Conservation (phyloP, 1,284 basidiomycete genomes). For the Sanguinoderma infundibulare region DNA sequence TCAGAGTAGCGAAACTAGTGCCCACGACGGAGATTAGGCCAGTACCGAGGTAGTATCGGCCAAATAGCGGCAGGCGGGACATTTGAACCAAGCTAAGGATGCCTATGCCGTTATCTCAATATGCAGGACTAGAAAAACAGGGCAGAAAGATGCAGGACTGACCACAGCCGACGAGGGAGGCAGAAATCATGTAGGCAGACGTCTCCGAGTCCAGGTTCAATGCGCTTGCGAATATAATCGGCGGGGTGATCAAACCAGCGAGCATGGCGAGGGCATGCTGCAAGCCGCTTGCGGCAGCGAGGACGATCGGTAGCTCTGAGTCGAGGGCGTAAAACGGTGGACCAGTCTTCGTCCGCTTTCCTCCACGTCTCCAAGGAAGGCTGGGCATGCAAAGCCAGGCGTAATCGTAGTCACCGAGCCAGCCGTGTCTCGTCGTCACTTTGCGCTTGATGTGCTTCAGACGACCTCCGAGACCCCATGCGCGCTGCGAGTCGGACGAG, state of each 20-base stretch:
- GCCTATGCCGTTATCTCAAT: constrained; percentile 41
- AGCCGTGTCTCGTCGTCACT: constrained; percentile 59
- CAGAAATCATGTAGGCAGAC: constrained; percentile 82
- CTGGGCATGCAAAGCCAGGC: constrained; percentile 71
- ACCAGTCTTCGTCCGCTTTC: constrained; percentile 36
- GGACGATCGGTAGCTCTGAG: constrained; percentile 67
- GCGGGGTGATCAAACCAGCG: constrained; percentile 65
- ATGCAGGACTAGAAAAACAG: neutral
- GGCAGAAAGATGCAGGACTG: constrained; percentile 25
- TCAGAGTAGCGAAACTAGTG: constrained; percentile 83
- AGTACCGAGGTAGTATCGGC: constrained; percentile 72
- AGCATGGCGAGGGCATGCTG: constrained; percentile 86
- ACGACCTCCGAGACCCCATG: constrained; percentile 13
- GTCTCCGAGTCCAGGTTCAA: constrained; percentile 58
- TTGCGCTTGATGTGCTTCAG: constrained; percentile 35
- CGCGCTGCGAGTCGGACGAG: neutral
- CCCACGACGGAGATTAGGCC: constrained; percentile 87
- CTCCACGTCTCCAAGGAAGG: constrained; percentile 52
- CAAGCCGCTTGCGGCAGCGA: constrained; percentile 72
- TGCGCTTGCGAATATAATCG: constrained; percentile 79
- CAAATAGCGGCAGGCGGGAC: constrained; percentile 65
- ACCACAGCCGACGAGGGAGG: constrained; percentile 81
- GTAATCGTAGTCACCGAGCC: constrained; percentile 82
- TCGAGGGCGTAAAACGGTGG: constrained; percentile 80
- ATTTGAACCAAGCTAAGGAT: constrained; percentile 80